Evolutionary conservation across 306 rosid genomes (phyloP), one percentile per base, ranked within the genome.

Genomic region (Casuarina glauca): DNA sequence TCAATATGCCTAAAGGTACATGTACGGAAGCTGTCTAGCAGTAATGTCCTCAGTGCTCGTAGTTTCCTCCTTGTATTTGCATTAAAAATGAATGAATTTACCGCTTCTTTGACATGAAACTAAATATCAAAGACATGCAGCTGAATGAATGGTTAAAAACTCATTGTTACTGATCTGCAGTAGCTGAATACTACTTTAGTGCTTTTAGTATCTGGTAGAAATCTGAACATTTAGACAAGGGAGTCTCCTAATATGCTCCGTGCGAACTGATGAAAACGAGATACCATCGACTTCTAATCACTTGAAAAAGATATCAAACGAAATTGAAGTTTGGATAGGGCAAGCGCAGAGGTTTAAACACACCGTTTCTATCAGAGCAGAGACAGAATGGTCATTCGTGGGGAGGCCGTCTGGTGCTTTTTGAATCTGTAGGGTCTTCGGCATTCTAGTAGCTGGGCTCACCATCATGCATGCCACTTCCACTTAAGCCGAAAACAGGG

Each of bases 381-480:
- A 74, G 19, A 19, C 38, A 20, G 2, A 20, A 1, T 4, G 11
- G 43, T 12, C 8, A 64, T 39, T 64, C 41, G 49, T 41, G 71
- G 35, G 32, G 46, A 66, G 42, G 71, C 13, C 42, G 36, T 9
- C 42, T 1, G 4, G 2, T 66, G 51, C 50, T 67, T 50, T 8
- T 16, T 42, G 8, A 13, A 67, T 49, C 32, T 6, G 41, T 12
- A 38, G 15, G 16, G 70, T 41, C 4, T 66, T 49, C 70, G 5
- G 7, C 5, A 41, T 41, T 39, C 49, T 17, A 38, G 15, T 5
- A 20, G 5, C 49, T 44, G 67, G 74, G 19, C 13, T 55, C 74
- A 53, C 38, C 50, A 78, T 66, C 62, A 70, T 74, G 74, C 78
- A 79, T 44, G 70, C 50, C 82, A n/a, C 73, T 41, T 35, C 6